These are phyloP conservation scores for Penicillium corylophilum DNA, from an alignment of 2,329 filamentous ascomycete genomes.

Conservation along the genomic window DNA sequence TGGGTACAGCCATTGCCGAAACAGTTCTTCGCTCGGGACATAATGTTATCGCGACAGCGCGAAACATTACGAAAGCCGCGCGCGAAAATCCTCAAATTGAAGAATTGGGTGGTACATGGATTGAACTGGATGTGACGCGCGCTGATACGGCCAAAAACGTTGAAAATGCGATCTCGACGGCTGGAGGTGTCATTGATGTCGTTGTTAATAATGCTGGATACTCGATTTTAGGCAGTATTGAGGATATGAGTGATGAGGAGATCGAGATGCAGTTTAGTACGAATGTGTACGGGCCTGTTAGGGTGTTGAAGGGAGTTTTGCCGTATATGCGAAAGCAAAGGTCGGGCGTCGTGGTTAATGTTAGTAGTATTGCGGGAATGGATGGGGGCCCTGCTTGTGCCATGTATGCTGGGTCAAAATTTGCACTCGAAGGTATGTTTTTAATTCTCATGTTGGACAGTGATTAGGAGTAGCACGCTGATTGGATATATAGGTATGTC, in stretches of 20 bases:
- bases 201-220: conserved; percentile 25
- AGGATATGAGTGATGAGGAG: conserved; percentile 27
- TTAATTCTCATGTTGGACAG: not conserved
- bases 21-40: conserved; percentile 23
- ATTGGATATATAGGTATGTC: conserved; percentile 19
- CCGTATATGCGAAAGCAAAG: conserved; percentile 26
- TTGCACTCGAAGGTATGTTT: conserved; percentile 29
- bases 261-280: conserved; percentile 24
- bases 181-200: conserved; percentile 11
- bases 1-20: conserved; percentile 20
- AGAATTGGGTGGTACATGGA: conserved; percentile 13
- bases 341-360: conserved; percentile 27
- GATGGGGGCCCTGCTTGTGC: conserved; percentile 21
- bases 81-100: conserved; percentile 16
- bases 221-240: conserved; percentile 21
- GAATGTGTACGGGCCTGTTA: conserved; percentile 29
- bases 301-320: conserved; percentile 22
- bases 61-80: conserved; percentile 22
- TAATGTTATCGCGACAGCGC: conserved; percentile 25
- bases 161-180: not conserved
- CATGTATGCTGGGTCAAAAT: conserved; percentile 30
- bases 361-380: conserved; percentile 25
- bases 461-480: no score
- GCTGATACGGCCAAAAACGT: conserved; percentile 3
- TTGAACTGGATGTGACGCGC: conserved; percentile 15